These are phyloP conservation scores for Schwanniomyces polymorphus DNA, from an alignment of 805 yeast genomes.

Conservation along the genomic window DNA sequence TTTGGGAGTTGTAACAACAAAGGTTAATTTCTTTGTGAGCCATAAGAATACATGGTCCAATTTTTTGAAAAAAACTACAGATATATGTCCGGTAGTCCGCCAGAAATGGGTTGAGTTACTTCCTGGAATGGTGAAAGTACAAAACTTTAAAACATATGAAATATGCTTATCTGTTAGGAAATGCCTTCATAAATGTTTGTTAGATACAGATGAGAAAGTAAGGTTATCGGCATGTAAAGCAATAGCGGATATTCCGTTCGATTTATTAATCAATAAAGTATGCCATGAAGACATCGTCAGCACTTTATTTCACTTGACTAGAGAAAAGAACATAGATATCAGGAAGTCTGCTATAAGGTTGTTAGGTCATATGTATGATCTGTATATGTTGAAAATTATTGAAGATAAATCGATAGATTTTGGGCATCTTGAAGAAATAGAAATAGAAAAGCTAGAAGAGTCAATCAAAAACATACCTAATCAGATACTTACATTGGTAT, in stretches of 20 bases:
- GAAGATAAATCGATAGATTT: conserved; percentile 24
- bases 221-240: conserved; percentile 60
- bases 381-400: conserved; percentile 26
- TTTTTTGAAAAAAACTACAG: conserved; percentile 78
- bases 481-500: conserved; percentile 61
- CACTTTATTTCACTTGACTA: conserved; percentile 59
- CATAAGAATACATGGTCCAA: conserved; percentile 62
- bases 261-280: conserved; percentile 47
- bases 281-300: conserved; percentile 48
- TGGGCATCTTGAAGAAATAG: conserved; percentile 24
- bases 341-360: conserved; percentile 59
- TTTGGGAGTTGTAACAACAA: conserved; percentile 35
- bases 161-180: conserved; percentile 36
- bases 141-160: conserved; percentile 51
- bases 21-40: conserved; percentile 56
- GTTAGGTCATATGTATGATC: conserved; percentile 56
- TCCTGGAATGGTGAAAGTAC: conserved; percentile 43
- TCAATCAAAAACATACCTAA: conserved; percentile 57
- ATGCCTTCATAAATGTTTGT: conserved; percentile 65
- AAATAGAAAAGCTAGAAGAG: conserved; percentile 24
- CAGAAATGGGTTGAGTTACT: conserved; percentile 67
- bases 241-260: conserved; percentile 46
- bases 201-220: conserved; percentile 75
- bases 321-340: conserved; percentile 70
- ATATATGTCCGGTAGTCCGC: conserved; percentile 64